Base-by-base conservation (phyloP, 202 grass and related monocot species). In the Saccharum hybrid region DNA sequence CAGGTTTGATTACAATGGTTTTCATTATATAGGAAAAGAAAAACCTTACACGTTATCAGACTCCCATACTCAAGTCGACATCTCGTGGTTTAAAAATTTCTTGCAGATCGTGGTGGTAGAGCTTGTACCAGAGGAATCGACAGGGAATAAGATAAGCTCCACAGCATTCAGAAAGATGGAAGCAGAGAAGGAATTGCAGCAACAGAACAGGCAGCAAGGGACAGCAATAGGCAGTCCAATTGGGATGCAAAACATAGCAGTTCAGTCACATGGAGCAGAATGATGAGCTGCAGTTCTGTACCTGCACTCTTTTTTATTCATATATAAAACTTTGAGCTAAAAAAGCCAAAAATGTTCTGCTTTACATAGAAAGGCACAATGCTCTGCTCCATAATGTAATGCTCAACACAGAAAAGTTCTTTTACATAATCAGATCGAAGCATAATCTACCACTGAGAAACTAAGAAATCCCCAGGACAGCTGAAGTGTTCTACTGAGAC, bases 131-230 rank as follows among this genome's bases (percentile, higher is more conserved):
- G 92, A 95, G 61, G 72, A 82, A 60, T 83, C 84, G 10, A 93
- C 93, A 33, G 91, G 93, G 8, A 81, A 81, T 68, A 98, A 98
- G 68, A 86, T 98, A 38, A 98, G 96, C 65, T 98, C 96, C n/a
- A 93, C 90, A 30, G 75, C 87, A 48, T 83, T 96, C 73, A 82
- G 96, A 81, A 93, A 81, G 87, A 86, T 90, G 4, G 96, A 92
- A 75, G 89, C 91, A 6, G 90, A 93, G 68, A 83, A 34, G 70
- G 63, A 52, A 90, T 18, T 63, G 62, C 74, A 43, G 66, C 60
- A 68, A 36, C 22, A 64, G 19, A 23, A 37, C 2, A 75, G 78
- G 60, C 37, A 73, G 5, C 52, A 23, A 70, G 49, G 61, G 3
- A 38, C 60, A 74, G 6, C 45, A 79, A 15, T 60, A 72, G 52